phyloP scores from a whole-genome alignment of 1,284 basidiomycete genomes.

The Chalciporus sp. region DNA sequence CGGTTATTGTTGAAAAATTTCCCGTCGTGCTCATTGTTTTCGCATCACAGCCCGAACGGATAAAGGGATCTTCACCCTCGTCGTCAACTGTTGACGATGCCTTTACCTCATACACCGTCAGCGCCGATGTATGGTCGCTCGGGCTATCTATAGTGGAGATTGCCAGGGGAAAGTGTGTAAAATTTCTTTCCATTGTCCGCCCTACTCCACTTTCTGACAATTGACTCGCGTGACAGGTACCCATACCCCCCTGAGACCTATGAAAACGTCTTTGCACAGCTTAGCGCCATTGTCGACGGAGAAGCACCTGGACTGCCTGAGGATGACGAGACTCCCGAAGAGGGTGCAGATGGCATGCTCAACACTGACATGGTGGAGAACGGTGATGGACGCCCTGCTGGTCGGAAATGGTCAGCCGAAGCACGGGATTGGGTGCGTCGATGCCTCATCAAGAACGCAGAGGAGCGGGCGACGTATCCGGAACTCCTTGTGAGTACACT shows the following conservation, averaged over 20 bases:
- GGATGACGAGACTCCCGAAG: conserved; percentile 30
- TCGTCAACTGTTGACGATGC: conserved; percentile 33
- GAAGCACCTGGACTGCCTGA: conserved; percentile 84
- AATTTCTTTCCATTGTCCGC: neutral
- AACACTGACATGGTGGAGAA: conserved; percentile 37
- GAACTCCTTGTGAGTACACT: conserved; percentile 67
- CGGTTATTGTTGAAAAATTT: neutral
- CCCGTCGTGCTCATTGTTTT: conserved; percentile 7
- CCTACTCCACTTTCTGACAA: conserved; percentile 5
- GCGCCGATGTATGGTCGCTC: conserved; percentile 98
- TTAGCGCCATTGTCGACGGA: conserved; percentile 95
- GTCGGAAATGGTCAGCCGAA: conserved; percentile 33
- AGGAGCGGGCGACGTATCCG: conserved; percentile 80
- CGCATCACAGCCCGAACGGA: conserved; percentile 79
- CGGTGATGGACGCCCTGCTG: conserved; percentile 11
- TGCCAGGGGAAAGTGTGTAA: conserved; percentile 62
- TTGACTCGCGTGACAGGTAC: conserved; percentile 47
- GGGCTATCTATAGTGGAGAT: conserved; percentile 95
- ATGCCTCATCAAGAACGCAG: conserved; percentile 80
- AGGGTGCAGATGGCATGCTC: conserved; percentile 9
- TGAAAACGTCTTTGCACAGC: conserved; percentile 93
- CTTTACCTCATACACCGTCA: conserved; percentile 85
- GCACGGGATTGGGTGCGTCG: conserved; percentile 62
- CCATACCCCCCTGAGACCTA: conserved; percentile 99
- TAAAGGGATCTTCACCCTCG: conserved; percentile 86